A percentile compares a stretch with the other conserved stretches of the same genome.
Evolutionary conservation across 805 yeast species (phyloP).

Genomic region (Ogataea sp.): DNA sequence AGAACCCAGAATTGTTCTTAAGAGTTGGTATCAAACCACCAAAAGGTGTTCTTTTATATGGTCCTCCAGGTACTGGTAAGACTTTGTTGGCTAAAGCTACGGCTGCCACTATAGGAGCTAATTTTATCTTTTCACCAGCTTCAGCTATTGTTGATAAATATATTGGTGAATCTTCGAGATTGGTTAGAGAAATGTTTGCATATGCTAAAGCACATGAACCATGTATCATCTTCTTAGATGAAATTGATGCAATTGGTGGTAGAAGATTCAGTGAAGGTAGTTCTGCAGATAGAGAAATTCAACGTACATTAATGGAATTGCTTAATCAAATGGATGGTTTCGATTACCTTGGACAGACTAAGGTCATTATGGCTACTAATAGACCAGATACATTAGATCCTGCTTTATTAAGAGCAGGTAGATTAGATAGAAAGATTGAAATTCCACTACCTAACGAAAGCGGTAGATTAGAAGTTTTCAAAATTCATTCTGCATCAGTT

Average conservation of each 20-base stretch:
- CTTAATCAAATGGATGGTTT: slow-evolving; percentile 98
- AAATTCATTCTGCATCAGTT: slow-evolving; percentile 82
- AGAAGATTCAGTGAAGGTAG: slow-evolving; percentile 97
- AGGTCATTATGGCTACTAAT: slow-evolving; percentile 98
- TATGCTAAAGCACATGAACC: slow-evolving; percentile 98
- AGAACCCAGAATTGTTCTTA: slow-evolving; percentile 91
- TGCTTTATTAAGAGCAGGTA: slow-evolving; percentile 93
- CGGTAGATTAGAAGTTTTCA: slow-evolving; percentile 88
- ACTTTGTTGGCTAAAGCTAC: slow-evolving; percentile 95
- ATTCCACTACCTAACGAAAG: slow-evolving; percentile 94
- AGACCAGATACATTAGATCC: slow-evolving; percentile 98
- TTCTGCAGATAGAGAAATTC: slow-evolving; percentile 97
- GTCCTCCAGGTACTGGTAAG: slow-evolving; percentile 99
- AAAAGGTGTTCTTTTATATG: slow-evolving; percentile 91
- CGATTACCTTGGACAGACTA: slow-evolving; percentile 92
- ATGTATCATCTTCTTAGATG: slow-evolving; percentile 97
- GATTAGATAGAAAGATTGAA: slow-evolving; percentile 94
- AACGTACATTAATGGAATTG: slow-evolving; percentile 94
- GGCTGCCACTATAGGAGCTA: slow-evolving; percentile 97
- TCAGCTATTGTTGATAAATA: slow-evolving; percentile 97
- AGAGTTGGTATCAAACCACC: slow-evolving; percentile 99
- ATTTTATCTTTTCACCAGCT: slow-evolving; percentile 96
- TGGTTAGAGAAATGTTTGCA: slow-evolving; percentile 95
- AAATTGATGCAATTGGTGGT: slow-evolving; percentile 98
- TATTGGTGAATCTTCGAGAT: slow-evolving; percentile 95